Percentiles rank a stretch among this genome's conserved stretches.
Evolutionary conservation across 352 stramenopile species (phyloP).

Genomic region (Pythium brachiatum): DNA sequence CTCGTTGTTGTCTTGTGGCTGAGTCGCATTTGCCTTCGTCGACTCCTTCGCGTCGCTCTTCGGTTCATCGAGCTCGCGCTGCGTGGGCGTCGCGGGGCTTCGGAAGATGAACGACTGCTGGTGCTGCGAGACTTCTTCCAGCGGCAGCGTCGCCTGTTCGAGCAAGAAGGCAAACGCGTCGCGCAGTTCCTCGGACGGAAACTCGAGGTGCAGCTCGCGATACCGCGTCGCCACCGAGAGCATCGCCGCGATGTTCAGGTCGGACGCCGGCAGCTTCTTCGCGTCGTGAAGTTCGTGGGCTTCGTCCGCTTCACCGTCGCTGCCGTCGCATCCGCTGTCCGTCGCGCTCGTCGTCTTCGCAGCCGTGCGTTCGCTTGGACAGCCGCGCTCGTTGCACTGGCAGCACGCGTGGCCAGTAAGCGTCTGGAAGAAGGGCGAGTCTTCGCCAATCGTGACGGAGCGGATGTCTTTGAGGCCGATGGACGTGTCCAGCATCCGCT

Average conservation of each 20-base stretch:
- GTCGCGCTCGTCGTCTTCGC: constrained; percentile 13
- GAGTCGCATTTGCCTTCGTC: not conserved
- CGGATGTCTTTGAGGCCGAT: constrained; percentile 62
- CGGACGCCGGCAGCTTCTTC: constrained; percentile 28
- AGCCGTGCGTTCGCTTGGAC: not conserved
- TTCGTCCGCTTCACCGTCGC: constrained; percentile 1
- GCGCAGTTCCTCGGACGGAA: constrained; percentile 57
- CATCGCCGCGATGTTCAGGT: constrained; percentile 50
- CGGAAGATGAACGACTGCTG: constrained; percentile 21
- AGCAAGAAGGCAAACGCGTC: constrained; percentile 72
- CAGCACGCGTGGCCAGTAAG: constrained; percentile 23
- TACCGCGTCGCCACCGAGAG: constrained; percentile 62
- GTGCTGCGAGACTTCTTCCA: constrained; percentile 22
- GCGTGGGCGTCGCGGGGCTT: not conserved
- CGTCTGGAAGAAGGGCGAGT: constrained; percentile 57
- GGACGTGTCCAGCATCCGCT: constrained; percentile 46
- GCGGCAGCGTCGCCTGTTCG: constrained; percentile 57
- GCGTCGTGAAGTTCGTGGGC: not conserved
- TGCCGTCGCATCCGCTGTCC: constrained; percentile 7
- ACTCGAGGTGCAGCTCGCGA: constrained; percentile 70
- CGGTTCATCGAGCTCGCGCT: not conserved
- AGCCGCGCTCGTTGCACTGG: constrained; percentile 1
- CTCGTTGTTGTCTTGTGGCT: not conserved
- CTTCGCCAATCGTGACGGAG: constrained; percentile 38
- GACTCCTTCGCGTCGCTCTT: not conserved